Percentiles rank a stretch among this genome's conserved stretches.
phyloP scores from a whole-genome alignment of 1,139 yeast species.

The Blastobotrys malaysiensis region DNA sequence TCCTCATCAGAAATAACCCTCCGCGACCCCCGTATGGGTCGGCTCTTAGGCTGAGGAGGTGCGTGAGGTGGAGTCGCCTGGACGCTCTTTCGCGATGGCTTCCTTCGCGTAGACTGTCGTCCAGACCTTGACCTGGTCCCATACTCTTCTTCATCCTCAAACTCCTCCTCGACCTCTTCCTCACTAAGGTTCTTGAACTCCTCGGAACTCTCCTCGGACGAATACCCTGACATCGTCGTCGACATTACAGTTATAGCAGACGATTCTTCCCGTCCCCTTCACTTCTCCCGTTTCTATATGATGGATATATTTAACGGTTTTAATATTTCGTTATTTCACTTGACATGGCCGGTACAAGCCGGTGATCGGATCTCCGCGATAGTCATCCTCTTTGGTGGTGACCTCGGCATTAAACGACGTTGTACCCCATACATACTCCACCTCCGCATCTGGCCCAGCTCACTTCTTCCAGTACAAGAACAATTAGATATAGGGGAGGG shows the following conservation, averaged over 20 bases:
- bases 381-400: no score
- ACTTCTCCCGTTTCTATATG: no score
- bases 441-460: neutral
- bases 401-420: neutral
- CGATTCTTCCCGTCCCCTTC: neutral
- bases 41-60: constrained; percentile 12
- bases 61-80: neutral
- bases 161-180: constrained; percentile 17
- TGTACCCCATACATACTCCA: neutral
- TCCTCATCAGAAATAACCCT: constrained; percentile 11
- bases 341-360: no score
- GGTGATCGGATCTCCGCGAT: neutral
- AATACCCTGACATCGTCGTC: constrained; percentile 12
- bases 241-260: neutral
- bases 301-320: neutral
- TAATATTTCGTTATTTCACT: no score
- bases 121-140: constrained; percentile 15
- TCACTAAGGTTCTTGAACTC: constrained; percentile 16
- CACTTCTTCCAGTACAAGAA: no score
- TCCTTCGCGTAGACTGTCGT: constrained; percentile 8
- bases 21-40: neutral
- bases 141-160: constrained; percentile 17
- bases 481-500: no score
- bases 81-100: constrained; percentile 15
- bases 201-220: constrained; percentile 1